phyloP scores from a whole-genome alignment of 208 protist genomes.

The Trypanosomatidae sp. region DNA sequence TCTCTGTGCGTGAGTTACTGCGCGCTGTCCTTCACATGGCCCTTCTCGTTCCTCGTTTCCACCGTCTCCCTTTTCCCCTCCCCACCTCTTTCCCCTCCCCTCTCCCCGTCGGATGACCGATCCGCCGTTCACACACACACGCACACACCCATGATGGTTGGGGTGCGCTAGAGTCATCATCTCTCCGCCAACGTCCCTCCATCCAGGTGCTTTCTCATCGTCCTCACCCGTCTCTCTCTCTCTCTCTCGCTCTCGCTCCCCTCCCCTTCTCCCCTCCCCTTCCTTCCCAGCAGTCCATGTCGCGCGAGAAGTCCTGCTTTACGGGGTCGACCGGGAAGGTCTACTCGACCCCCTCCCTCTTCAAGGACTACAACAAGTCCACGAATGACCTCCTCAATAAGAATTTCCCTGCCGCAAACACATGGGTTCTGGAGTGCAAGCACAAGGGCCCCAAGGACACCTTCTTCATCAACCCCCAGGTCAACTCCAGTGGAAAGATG shows the following conservation, averaged over 20 bases:
- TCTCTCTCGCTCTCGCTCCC: background rate
- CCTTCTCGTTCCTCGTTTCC: background rate
- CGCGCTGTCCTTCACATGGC: background rate
- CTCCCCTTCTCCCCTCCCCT: background rate
- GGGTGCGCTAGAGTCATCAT: background rate
- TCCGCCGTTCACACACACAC: background rate
- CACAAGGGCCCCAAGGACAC: slow-evolving; percentile 62
- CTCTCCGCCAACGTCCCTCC: background rate
- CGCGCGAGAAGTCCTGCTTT: slow-evolving; percentile 1
- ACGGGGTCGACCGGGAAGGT: slow-evolving; percentile 11
- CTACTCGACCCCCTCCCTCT: slow-evolving; percentile 33
- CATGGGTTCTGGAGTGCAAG: slow-evolving; percentile 82
- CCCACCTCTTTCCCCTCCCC: background rate
- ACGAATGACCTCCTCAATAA: slow-evolving; percentile 76
- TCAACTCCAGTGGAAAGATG: slow-evolving; percentile 35
- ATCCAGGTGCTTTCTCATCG: background rate
- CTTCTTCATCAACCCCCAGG: slow-evolving; percentile 65
- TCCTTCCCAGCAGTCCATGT: background rate
- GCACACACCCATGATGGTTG: background rate
- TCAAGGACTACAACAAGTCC: slow-evolving; percentile 86
- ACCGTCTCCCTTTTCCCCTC: background rate
- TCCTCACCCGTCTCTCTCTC: background rate
- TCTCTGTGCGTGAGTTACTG: background rate
- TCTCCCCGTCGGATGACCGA: background rate
- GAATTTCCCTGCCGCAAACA: slow-evolving; percentile 44